Conservation (phyloP, 345 rosid genomes). For the rapeseed (Brassica napus) region DNA sequence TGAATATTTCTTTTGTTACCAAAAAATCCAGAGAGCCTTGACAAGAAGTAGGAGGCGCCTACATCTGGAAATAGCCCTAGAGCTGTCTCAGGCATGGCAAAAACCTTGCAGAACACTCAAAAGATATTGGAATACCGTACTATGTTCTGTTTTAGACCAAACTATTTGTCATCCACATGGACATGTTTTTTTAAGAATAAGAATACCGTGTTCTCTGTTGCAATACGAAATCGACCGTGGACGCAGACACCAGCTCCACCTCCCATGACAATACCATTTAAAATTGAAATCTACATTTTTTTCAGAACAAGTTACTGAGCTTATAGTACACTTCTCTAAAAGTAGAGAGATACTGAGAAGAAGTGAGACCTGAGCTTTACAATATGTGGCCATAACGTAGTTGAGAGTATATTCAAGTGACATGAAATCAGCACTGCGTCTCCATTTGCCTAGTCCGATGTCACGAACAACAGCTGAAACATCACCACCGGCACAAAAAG, state of each 20-base stretch:
- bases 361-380: conserved; percentile 46
- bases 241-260: conserved; percentile 80
- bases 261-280: conserved; percentile 89
- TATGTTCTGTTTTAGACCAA: neutral
- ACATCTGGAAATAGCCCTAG: conserved; percentile 87
- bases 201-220: conserved; percentile 74
- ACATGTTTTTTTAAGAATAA: conserved; percentile 5
- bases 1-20: conserved; percentile 44
- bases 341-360: neutral
- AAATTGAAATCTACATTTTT: conserved; percentile 59
- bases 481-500: conserved; percentile 87
- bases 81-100: conserved; percentile 91
- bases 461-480: conserved; percentile 57
- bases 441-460: conserved; percentile 60
- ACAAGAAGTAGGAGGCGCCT: conserved; percentile 80
- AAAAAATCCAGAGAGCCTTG: conserved; percentile 84
- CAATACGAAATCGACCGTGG: conserved; percentile 83
- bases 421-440: conserved; percentile 51
- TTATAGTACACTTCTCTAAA: neutral
- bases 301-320: neutral
- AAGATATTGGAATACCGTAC: conserved; percentile 5
- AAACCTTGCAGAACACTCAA: conserved; percentile 47
- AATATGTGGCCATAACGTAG: conserved; percentile 70
- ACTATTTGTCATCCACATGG: neutral
- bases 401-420: conserved; percentile 50